Base-by-base conservation (phyloP, 805 yeast species). In the Cyberlindnera xishuangbannaensis region DNA sequence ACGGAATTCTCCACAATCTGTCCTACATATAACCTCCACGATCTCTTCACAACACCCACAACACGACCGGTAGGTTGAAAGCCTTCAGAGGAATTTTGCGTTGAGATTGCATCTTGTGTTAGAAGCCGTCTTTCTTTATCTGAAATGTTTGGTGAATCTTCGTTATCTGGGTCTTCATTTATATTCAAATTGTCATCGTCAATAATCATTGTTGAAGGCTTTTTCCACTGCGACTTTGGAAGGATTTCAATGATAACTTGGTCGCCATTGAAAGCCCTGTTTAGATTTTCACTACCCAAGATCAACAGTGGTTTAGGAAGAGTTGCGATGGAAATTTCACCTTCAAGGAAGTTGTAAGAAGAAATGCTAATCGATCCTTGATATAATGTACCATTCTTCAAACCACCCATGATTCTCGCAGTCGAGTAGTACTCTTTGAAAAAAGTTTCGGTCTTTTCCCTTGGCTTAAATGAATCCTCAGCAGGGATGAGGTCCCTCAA, bases 1-100 rank as follows among this genome's bases (percentile, higher is more conserved):
- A 83, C 81, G 3, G 95, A 79, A 23, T 78, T 70, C 27, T 86
- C 81, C 3, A 90, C 80, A 41, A 92, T 69, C 57, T 88, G 96
- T 11, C 98, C 98, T 24, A 92, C 98, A 53, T 88, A 92, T 45
- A 79, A 78, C 56, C 98, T 74, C 98, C 98, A 92, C 41, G 90
- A 84, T 59, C 99, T 73, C 61, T 85, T 81, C 26, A 78, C 65
- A 17, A 92, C 72, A 18, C 95, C 94, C 10, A 92, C 97, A 22
- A 92, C 83, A 45, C 76, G 75, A 3, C 95, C 97, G 0, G 98
- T 90, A n/a, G 97, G 98, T 52, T 83, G 87, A 15, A 80, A 56
- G 43, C 71, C 60, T 18, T 66, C 57, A 22, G 77, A 76, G 15
- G 56, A 57, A 19, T 67, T 58, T n/a, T 78, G 83, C 2, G 79